Evolutionary conservation across 2,329 filamentous ascomycete genomes (phyloP).

Genomic region (Fusarium sp.): DNA sequence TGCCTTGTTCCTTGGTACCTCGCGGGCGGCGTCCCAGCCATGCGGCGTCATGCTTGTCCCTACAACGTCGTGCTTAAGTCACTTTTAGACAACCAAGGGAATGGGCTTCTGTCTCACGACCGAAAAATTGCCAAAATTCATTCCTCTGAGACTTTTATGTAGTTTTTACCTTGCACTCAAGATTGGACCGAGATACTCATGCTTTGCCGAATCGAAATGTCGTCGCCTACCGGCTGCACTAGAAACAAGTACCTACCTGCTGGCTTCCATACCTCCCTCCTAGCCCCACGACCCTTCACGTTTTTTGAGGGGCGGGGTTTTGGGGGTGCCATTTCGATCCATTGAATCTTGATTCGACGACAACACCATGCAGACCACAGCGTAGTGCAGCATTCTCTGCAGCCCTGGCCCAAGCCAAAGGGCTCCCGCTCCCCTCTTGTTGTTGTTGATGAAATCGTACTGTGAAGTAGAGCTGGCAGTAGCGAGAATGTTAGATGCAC

Average conservation of each 20-base stretch:
- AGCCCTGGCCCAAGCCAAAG: conserved; percentile 19
- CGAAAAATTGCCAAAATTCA: not conserved
- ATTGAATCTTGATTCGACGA: conserved; percentile 46
- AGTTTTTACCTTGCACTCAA: not conserved
- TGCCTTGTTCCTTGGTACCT: conserved; percentile 2
- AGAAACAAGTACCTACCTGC: not conserved
- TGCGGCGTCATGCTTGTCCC: conserved; percentile 2
- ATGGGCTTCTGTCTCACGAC: not conserved
- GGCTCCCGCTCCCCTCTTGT: conserved; percentile 5
- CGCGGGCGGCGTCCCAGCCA: not conserved
- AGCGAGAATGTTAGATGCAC: conserved; percentile 4
- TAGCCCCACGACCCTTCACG: conserved; percentile 40
- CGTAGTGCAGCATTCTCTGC: conserved; percentile 32
- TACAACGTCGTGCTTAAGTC: not conserved
- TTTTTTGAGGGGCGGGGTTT: conserved; percentile 36
- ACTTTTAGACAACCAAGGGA: not conserved
- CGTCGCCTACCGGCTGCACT: conserved; percentile 2
- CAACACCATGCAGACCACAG: conserved; percentile 28
- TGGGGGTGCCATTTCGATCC: conserved; percentile 38
- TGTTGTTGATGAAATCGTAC: conserved; percentile 1
- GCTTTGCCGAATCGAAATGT: conserved; percentile 24
- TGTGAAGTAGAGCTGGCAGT: not conserved
- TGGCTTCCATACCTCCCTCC: not conserved
- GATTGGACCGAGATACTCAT: not conserved
- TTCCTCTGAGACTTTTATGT: not conserved